Conservation (phyloP, 345 rosid species). For the Syzygium oleosum region DNA sequence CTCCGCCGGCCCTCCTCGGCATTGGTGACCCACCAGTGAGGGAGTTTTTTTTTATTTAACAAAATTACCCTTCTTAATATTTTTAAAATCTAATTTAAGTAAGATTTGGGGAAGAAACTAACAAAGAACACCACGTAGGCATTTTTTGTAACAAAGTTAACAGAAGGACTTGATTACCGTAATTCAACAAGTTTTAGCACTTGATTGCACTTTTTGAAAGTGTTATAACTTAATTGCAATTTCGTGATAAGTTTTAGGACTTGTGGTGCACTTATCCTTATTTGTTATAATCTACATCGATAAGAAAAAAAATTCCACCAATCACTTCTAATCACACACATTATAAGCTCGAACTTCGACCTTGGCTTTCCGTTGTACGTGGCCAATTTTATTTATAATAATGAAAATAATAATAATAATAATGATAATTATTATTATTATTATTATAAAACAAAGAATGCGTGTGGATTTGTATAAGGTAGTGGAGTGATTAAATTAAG, state of each 20-base stretch:
- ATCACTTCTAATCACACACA: neutral
- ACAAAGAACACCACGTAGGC: rapidly evolving
- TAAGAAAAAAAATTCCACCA: neutral
- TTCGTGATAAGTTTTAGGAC: neutral
- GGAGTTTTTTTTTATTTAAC: rapidly evolving
- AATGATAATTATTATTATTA: too few relatives aligned
- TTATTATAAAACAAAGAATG: neutral
- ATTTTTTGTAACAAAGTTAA: neutral
- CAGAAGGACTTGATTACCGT: too few relatives aligned
- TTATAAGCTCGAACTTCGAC: neutral
- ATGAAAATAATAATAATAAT: too few relatives aligned
- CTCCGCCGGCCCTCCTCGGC: rapidly evolving
- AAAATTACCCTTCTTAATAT: rapidly evolving
- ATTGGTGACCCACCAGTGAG: too few relatives aligned
- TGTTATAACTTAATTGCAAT: too few relatives aligned
- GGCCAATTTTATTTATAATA: too few relatives aligned
- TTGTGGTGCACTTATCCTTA: neutral
- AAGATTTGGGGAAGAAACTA: neutral
- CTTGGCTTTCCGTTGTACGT: too few relatives aligned
- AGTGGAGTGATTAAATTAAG: neutral
- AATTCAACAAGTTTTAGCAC: neutral
- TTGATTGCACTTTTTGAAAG: too few relatives aligned
- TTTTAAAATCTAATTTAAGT: neutral
- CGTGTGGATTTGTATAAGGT: neutral
- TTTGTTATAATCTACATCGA: neutral